phyloP scores from a whole-genome alignment of 257 asterid genomes.

The Nicotiana knightiana region DNA sequence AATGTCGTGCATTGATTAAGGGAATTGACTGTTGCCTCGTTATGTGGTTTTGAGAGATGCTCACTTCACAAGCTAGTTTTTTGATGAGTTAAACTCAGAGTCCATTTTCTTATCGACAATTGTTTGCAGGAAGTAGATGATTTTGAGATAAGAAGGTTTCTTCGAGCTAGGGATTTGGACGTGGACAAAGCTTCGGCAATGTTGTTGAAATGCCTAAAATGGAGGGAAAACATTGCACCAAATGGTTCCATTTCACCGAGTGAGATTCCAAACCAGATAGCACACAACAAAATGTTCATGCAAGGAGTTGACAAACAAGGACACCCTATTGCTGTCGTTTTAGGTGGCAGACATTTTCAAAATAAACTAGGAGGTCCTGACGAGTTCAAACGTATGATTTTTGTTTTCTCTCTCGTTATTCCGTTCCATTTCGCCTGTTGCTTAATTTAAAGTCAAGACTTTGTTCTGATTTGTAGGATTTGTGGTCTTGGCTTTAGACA shows the following conservation, averaged over 20 bases:
- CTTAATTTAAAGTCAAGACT: not conserved
- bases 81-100: not conserved
- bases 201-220: constrained; percentile 42
- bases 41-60: not conserved
- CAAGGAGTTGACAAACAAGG: constrained; percentile 72
- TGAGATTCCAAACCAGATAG: constrained; percentile 44
- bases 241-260: constrained; percentile 39
- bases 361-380: constrained; percentile 47
- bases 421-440: not conserved
- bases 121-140: constrained; percentile 53
- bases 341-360: constrained; percentile 48
- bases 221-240: constrained; percentile 58
- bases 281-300: constrained; percentile 56
- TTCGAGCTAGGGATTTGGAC: constrained; percentile 57
- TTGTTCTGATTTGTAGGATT: constrained; percentile 44
- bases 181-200: constrained; percentile 50
- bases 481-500: constrained; percentile 55
- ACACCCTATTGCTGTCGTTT: constrained; percentile 53
- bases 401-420: not conserved
- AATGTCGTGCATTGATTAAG: too few relatives aligned
- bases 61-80: not conserved
- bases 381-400: constrained; percentile 60
- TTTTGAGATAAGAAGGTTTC: constrained; percentile 56
- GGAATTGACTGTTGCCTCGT: not conserved
- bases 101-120: not conserved